A percentile compares a stretch with the other conserved stretches of the same genome.
These are phyloP conservation scores for Aureobasidium sp. DNA, from an alignment of 2,329 filamentous ascomycete genomes.

Conservation along the genomic window DNA sequence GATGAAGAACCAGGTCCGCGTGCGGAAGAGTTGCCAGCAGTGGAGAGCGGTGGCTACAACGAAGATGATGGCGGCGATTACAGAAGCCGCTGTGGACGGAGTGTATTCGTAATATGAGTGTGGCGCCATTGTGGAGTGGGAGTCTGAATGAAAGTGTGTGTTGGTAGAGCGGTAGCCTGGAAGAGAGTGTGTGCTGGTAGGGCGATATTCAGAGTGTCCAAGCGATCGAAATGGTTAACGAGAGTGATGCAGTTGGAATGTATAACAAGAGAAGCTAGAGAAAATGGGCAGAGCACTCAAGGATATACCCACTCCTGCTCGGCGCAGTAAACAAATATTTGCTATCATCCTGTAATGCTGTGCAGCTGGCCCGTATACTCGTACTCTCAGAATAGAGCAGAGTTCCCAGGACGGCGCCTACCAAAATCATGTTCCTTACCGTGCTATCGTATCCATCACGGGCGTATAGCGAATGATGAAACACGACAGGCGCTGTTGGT, in stretches of 20 bases:
- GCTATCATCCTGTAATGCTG: background rate
- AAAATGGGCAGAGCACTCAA: background rate
- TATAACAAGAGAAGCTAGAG: too few relatives aligned
- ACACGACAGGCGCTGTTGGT: background rate
- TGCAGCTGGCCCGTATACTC: too few relatives aligned
- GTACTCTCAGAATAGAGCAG: background rate
- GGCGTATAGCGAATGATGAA: background rate
- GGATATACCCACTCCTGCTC: too few relatives aligned
- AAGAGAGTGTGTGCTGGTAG: too few relatives aligned
- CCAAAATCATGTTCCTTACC: background rate
- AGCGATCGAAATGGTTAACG: too few relatives aligned
- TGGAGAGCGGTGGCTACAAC: constrained; percentile 34
- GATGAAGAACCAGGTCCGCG: constrained; percentile 42
- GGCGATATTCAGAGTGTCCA: background rate
- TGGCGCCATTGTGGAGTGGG: too few relatives aligned
- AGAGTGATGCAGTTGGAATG: too few relatives aligned
- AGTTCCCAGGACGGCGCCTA: background rate
- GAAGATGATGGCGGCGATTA: constrained; percentile 41
- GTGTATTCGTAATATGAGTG: constrained; percentile 26
- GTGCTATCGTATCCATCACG: background rate
- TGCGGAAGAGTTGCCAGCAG: constrained; percentile 32
- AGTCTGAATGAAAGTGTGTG: too few relatives aligned
- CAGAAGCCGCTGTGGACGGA: constrained; percentile 38
- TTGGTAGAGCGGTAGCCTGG: too few relatives aligned
- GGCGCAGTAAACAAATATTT: too few relatives aligned